A percentile compares a stretch with the other conserved stretches of the same genome.
These are phyloP conservation scores for Mycena alexandri DNA, from an alignment of 768 basidiomycete genomes.

Conservation along the genomic window DNA sequence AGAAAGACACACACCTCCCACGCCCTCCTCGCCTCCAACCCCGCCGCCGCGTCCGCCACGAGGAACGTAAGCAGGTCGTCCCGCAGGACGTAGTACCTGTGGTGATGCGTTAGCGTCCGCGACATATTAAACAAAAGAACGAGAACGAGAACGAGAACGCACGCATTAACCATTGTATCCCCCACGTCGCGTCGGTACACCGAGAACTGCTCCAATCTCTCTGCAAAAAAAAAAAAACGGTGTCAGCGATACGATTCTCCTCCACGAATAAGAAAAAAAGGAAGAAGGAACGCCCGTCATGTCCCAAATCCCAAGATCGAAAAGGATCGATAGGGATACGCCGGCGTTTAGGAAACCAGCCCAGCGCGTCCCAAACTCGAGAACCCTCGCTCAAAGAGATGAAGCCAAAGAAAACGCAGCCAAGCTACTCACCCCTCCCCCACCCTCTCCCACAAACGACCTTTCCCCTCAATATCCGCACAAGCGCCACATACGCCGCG, in stretches of 20 bases:
- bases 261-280: too few species aligned
- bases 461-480: conserved; percentile 78
- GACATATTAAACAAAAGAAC: too few species aligned
- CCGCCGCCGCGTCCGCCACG: conserved; percentile 70
- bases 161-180: conserved; percentile 92
- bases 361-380: too few species aligned
- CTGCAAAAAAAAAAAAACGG: too few species aligned
- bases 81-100: conserved; percentile 89
- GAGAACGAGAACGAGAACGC: conserved; percentile 48
- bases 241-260: too few species aligned
- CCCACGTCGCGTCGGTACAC: conserved; percentile 85
- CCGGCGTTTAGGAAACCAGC: too few species aligned
- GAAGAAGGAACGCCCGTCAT: too few species aligned
- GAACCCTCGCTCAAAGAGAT: too few species aligned
- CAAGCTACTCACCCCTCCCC: conserved; percentile 69
- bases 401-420: too few species aligned
- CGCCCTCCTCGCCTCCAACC: conserved; percentile 60
- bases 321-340: too few species aligned
- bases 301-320: too few species aligned
- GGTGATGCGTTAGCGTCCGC: neutral
- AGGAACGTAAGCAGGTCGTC: conserved; percentile 85
- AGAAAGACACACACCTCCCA: conserved; percentile 76
- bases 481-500: conserved; percentile 79
- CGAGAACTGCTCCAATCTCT: conserved; percentile 16
- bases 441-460: conserved; percentile 77